phyloP scores from a whole-genome alignment of 148 eudicot species.

The Pharnaceum exiguum region DNA sequence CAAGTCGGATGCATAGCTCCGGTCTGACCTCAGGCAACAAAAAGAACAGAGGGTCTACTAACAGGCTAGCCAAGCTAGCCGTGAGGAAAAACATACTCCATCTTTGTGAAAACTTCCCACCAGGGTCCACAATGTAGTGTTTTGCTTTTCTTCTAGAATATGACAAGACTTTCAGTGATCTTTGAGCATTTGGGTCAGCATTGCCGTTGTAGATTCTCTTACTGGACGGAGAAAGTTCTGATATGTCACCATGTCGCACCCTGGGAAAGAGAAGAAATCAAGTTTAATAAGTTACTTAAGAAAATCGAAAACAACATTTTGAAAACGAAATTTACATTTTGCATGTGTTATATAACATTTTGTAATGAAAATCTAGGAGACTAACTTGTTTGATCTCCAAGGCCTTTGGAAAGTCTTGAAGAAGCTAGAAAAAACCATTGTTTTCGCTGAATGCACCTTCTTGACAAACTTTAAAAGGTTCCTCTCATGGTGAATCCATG shows the following conservation, averaged over 20 bases:
- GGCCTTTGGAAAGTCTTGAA: background rate
- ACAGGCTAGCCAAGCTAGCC: conserved; percentile 9
- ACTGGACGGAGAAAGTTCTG: conserved; percentile 1
- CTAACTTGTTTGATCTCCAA: conserved; percentile 8
- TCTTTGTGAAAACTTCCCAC: conserved; percentile 10
- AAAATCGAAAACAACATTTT: background rate
- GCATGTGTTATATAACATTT: too few relatives aligned
- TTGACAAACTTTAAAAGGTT: too few relatives aligned
- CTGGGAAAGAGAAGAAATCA: background rate
- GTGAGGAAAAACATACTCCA: conserved; percentile 17
- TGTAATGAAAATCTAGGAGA: too few relatives aligned
- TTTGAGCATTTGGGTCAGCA: background rate
- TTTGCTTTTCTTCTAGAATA: background rate
- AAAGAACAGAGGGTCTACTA: conserved; percentile 22
- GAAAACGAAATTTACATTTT: too few relatives aligned
- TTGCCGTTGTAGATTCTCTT: background rate
- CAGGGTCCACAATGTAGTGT: conserved; percentile 2
- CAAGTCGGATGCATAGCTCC: conserved; percentile 12
- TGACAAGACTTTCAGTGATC: background rate
- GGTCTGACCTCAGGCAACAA: conserved; percentile 13
- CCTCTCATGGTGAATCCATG: too few relatives aligned
- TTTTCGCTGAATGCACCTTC: too few relatives aligned
- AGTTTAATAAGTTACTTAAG: background rate
- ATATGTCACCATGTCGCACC: background rate
- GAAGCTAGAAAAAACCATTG: background rate